Base-by-base conservation (phyloP, 2,329 filamentous ascomycete genomes). In the Botryotinia globosa region DNA sequence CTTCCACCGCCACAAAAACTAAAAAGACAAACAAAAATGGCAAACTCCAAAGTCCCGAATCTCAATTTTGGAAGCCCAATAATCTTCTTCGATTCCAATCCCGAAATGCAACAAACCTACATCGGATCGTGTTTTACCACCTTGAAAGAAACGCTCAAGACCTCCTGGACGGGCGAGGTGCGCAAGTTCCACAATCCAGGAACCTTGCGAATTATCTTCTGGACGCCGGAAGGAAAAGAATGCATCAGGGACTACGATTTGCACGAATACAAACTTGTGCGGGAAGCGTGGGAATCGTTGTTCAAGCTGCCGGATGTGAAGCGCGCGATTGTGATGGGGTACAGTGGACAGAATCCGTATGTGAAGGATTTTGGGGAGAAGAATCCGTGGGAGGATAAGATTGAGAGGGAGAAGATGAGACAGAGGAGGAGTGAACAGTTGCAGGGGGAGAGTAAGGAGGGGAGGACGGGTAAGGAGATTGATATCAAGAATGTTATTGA, bases 21-120 rank as follows among this genome's bases (percentile, higher is more conserved):
- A 7, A 25, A 48, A 48, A 10, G 20, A 48, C 1, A 25, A 25
- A 48, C 0, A 48, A 71, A 14, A 8, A 71, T 71, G 58, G 10
- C 59, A 8, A 63, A 63, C 32, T 54, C 69, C 14, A 32, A 71
- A 29, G 29, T 63, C 10, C 72, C 72, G 62, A 66, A 73, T 39
- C 42, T 74, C 58, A 67, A 76, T 62, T 72, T 76, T 68, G 77
- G 77, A 56, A 66, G 62, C 1, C 77, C 77, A 5, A 75, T 73
- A 44, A 77, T 78, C 29, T 77, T 79, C 72, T 76, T 79, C 56
- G 78, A 79, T 63, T 78, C 77, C 16, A 75, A 78, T 44, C 78
- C 78, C 4, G 76, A 78, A 66, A 74, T 79, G 68, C 77, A 78
- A 72, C 76, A 77, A 59, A 66, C 72, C 29, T 78, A 77, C 65